Conservation (phyloP, 768 basidiomycete genomes). For the Leucosporidium yakuticum region DNA sequence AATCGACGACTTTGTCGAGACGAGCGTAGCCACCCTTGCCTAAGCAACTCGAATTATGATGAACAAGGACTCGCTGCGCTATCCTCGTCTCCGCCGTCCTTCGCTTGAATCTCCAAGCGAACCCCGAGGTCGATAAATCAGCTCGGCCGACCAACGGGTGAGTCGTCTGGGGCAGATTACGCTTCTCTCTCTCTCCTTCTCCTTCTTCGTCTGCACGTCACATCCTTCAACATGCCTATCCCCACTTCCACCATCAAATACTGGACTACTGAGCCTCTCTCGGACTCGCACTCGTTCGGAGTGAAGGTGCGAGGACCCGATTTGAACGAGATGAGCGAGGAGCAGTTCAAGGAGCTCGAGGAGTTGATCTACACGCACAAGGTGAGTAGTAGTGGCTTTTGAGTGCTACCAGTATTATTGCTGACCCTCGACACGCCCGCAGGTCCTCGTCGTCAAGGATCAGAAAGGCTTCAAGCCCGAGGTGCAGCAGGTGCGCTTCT, state of each 20-base stretch:
- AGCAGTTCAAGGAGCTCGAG: conserved; percentile 7
- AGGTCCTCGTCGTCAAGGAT: conserved; percentile 3
- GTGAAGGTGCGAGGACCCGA: neutral
- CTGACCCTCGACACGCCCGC: neutral
- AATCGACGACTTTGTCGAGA: conserved; percentile 35
- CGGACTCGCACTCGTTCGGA: neutral
- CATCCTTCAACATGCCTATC: neutral
- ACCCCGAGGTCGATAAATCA: neutral
- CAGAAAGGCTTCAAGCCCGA: neutral
- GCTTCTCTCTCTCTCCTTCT: neutral
- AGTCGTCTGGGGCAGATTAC: neutral
- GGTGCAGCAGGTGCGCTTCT: neutral
- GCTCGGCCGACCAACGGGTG: neutral
- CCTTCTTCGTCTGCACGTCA: no score
- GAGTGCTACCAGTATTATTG: neutral
- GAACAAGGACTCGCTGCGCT: no score
- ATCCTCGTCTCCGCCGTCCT: neutral
- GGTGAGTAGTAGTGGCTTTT: neutral
- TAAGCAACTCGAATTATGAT: neutral
- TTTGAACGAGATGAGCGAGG: conserved; percentile 1
- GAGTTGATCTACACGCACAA: conserved; percentile 4
- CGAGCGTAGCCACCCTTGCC: conserved; percentile 26
- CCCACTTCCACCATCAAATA: neutral
- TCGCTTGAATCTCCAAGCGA: neutral
- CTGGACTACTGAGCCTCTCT: no score